Base-by-base conservation (phyloP, 345 rosid species). In the Cardiospermum halicacabum region DNA sequence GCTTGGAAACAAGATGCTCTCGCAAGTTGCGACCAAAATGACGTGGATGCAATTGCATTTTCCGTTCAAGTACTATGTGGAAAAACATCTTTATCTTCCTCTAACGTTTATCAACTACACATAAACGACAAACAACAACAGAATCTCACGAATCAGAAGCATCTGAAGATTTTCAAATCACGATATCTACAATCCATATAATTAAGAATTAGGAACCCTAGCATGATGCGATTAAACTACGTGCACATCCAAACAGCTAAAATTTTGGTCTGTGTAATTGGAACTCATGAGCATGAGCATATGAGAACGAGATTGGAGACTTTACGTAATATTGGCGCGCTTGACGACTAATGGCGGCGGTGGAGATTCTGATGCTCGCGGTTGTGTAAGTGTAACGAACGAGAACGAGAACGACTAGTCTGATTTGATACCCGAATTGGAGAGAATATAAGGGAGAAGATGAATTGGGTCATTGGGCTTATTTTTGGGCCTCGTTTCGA, bases 41-140 rank as follows among this genome's bases (percentile, higher is more conserved):
- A 42, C 96, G 87, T 7, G 98, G 98, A 67, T 89, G 97, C 58
- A 90, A 64, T 48, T 88, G 98, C 96, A 93, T 90, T 74, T 90
- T 93, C 49, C 97, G 72, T 89, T 93, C 96, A 71, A 85, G 53
- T 3, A 88, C 83, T 66, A 93, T 85, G 77, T 89, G 96, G 74
- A 90, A 92, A 61, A 93, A 93, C 97, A 88, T 90, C 69, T 58
- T 70, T 4, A 30, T 59, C 22, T 42, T 11, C 18, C 19, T 12
- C 53, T 50, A n/a, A n/a, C n/a, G n/a, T n/a, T 65, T 36, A 3
- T 25, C 51, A 47, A 18, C 7, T 47, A 47, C 4, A 47, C 7
- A 47, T 47, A 47, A 9, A 34, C 6, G 10, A 34, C 39, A 34
- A 34, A 34, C n/a, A n/a, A n/a, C 9, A 34, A 34, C 48, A 42